Percentiles rank a stretch among this genome's conserved stretches.
Evolutionary conservation across 768 basidiomycete species (phyloP).

Genomic region (Imleria badia): DNA sequence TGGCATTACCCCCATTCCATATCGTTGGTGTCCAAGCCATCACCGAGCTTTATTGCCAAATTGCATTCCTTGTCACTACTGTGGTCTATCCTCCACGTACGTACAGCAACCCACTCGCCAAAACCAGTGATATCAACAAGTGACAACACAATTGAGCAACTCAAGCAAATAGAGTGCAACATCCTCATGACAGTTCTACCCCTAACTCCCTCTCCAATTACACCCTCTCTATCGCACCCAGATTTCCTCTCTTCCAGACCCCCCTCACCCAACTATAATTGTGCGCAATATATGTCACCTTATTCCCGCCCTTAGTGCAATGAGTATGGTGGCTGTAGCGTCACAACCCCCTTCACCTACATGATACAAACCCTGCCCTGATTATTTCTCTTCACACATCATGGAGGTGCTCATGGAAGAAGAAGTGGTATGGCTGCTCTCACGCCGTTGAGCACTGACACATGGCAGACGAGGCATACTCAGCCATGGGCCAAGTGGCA

Average conservation of each 20-base stretch:
- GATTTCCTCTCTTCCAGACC: conserved; percentile 52
- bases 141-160: conserved; percentile 40
- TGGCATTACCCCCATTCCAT: conserved; percentile 32
- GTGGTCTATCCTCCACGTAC: conserved; percentile 31
- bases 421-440: conserved; percentile 87
- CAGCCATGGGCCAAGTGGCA: conserved; percentile 37
- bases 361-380: conserved; percentile 37
- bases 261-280: conserved; percentile 76
- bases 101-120: conserved; percentile 12
- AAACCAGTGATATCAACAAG: too few species aligned
- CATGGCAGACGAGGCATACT: conserved; percentile 44
- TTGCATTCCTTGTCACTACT: conserved; percentile 14
- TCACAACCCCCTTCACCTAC: conserved; percentile 36
- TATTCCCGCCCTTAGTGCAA: conserved; percentile 55
- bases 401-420: conserved; percentile 91
- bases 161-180: conserved; percentile 28
- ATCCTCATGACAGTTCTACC: conserved; percentile 38
- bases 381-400: conserved; percentile 73
- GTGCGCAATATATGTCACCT: conserved; percentile 75
- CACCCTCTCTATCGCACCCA: conserved; percentile 19
- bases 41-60: conserved; percentile 15
- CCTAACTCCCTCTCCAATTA: conserved; percentile 36
- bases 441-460: conserved; percentile 49
- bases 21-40: conserved; percentile 19
- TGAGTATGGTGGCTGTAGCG: conserved; percentile 21